phyloP scores from a whole-genome alignment of 192 early-diverging fungal genomes.

The Backusella sp. region DNA sequence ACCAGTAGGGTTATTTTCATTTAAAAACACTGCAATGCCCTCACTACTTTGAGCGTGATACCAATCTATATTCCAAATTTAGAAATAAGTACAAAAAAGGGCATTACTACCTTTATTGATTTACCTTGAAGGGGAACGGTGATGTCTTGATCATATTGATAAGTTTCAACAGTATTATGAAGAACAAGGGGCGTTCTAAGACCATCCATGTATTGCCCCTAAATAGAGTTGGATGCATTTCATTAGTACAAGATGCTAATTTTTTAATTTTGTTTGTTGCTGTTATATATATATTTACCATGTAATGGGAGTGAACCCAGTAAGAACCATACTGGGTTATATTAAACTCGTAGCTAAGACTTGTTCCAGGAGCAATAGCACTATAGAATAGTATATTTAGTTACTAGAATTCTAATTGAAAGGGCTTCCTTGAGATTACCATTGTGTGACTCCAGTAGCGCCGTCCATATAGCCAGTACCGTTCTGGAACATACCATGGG shows the following conservation, averaged over 20 bases:
- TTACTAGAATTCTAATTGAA: background rate
- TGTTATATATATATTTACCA: conserved; percentile 11
- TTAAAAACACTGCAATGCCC: conserved; percentile 54
- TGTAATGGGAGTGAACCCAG: conserved; percentile 53
- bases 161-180: conserved; percentile 42
- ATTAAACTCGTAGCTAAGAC: conserved; percentile 70
- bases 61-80: conserved; percentile 32
- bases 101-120: background rate
- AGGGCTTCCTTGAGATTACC: conserved; percentile 28
- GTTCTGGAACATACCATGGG: conserved; percentile 57
- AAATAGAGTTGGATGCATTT: background rate
- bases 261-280: background rate
- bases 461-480: conserved; percentile 50
- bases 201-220: conserved; percentile 43
- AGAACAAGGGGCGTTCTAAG: conserved; percentile 35
- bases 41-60: conserved; percentile 59
- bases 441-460: conserved; percentile 51
- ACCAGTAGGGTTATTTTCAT: conserved; percentile 69
- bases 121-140: conserved; percentile 62
- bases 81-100: conserved; percentile 3
- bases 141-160: conserved; percentile 69
- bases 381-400: conserved; percentile 24
- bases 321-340: conserved; percentile 61
- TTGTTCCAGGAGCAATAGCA: conserved; percentile 66
- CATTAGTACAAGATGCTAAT: background rate